These are phyloP conservation scores for Wickerhamomyces ciferrii DNA, from an alignment of 805 yeast genomes.

Conservation along the genomic window DNA sequence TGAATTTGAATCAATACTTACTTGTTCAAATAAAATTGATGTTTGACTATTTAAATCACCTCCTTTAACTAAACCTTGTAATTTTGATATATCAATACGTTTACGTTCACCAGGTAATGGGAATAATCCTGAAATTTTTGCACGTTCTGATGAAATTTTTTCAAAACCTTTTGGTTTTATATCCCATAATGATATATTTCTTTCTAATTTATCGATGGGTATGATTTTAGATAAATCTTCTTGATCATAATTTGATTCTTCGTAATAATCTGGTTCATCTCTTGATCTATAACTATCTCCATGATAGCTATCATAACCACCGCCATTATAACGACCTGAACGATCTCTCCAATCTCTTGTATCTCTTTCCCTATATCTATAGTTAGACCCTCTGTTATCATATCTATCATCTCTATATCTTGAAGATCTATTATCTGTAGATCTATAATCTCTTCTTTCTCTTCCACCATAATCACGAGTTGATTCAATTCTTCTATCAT, in stretches of 20 bases:
- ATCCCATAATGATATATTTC: constrained; percentile 60
- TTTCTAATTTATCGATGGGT: constrained; percentile 46
- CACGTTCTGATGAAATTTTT: constrained; percentile 66
- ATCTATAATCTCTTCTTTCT: constrained; percentile 4
- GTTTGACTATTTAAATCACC: constrained; percentile 25
- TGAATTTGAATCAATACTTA: constrained; percentile 20
- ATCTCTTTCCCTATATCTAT: constrained; percentile 10
- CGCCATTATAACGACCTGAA: constrained; percentile 1
- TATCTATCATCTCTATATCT: constrained; percentile 17
- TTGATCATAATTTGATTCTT: constrained; percentile 12
- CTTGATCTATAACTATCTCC: neutral
- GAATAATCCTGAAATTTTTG: constrained; percentile 74
- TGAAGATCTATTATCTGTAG: constrained; percentile 3
- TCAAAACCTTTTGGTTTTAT: constrained; percentile 68
- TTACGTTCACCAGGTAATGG: constrained; percentile 61
- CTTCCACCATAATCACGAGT: constrained; percentile 2
- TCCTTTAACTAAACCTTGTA: constrained; percentile 24
- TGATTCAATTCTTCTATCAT: constrained; percentile 3
- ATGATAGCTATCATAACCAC: constrained; percentile 1
- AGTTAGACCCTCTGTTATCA: constrained; percentile 10
- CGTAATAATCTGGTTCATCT: constrained; percentile 8
- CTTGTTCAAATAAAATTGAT: constrained; percentile 28
- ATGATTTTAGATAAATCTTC: constrained; percentile 32
- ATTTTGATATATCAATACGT: constrained; percentile 24
- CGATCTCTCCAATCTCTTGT: neutral